These are phyloP conservation scores for Dissophora globulifera DNA, from an alignment of 192 early-diverging fungal species.

Conservation along the genomic window DNA sequence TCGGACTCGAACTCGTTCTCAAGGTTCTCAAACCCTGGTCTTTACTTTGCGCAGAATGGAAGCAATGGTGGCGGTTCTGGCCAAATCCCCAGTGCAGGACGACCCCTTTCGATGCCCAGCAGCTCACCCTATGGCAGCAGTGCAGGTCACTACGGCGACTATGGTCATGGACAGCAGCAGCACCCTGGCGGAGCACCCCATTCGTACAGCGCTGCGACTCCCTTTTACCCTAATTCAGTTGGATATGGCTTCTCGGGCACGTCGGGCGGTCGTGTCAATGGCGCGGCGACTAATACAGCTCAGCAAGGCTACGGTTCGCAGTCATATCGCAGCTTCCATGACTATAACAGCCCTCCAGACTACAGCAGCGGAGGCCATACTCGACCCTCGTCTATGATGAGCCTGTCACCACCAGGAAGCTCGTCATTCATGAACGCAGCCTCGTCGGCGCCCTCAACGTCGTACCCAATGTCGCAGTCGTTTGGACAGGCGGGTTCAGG, in stretches of 20 bases:
- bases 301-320: conserved; percentile 22
- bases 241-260: no score
- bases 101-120: conserved; percentile 30
- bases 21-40: conserved; percentile 27
- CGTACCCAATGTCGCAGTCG: conserved; percentile 43
- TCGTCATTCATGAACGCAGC: conserved; percentile 38
- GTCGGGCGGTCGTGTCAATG: not conserved
- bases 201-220: no score
- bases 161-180: conserved; percentile 16
- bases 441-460: conserved; percentile 15
- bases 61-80: not conserved
- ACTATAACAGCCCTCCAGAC: conserved; percentile 19
- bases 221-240: no score
- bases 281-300: conserved; percentile 1
- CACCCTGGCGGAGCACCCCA: conserved; percentile 8
- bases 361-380: conserved; percentile 28
- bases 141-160: conserved; percentile 31
- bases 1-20: conserved; percentile 28
- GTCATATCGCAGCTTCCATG: conserved; percentile 27
- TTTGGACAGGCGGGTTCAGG: conserved; percentile 32
- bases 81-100: conserved; percentile 7
- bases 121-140: conserved; percentile 23
- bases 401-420: conserved; percentile 26
- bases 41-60: conserved; percentile 38
- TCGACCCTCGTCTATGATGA: conserved; percentile 46